Conservation (phyloP, 768 basidiomycete species). For the Mycena belliarum region DNA sequence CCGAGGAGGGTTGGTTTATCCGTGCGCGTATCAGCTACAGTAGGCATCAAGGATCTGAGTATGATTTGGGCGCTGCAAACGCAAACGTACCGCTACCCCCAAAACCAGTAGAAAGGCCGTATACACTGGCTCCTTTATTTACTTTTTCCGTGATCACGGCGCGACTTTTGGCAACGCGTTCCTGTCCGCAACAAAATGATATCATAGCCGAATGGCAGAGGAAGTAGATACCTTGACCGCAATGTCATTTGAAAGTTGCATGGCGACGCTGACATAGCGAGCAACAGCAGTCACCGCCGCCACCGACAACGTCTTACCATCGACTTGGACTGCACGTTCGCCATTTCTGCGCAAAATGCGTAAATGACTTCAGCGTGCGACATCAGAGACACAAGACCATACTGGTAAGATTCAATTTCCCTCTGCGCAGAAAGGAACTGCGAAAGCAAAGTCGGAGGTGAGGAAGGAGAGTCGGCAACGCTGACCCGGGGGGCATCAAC, state of each 20-base stretch:
- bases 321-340: constrained; percentile 51
- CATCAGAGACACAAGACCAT: constrained; percentile 17
- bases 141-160: constrained; percentile 71
- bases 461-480: too few relatives aligned
- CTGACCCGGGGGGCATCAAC: too few relatives aligned
- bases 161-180: constrained; percentile 62
- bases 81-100: constrained; percentile 62
- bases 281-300: constrained; percentile 70
- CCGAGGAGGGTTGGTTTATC: constrained; percentile 63
- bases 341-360: constrained; percentile 41
- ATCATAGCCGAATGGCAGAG: background rate
- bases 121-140: constrained; percentile 66
- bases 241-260: constrained; percentile 31
- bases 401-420: constrained; percentile 62
- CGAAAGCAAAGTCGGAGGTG: constrained; percentile 25
- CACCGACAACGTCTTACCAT: constrained; percentile 65
- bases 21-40: constrained; percentile 71
- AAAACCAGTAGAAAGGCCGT: constrained; percentile 81
- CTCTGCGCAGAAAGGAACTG: constrained; percentile 48
- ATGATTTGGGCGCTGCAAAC: background rate
- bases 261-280: constrained; percentile 46
- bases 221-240: constrained; percentile 6
- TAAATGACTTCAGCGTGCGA: constrained; percentile 9
- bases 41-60: constrained; percentile 12
- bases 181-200: constrained; percentile 22